Evolutionary conservation across 768 basidiomycete genomes (phyloP).

Genomic region (Suillus discolor): DNA sequence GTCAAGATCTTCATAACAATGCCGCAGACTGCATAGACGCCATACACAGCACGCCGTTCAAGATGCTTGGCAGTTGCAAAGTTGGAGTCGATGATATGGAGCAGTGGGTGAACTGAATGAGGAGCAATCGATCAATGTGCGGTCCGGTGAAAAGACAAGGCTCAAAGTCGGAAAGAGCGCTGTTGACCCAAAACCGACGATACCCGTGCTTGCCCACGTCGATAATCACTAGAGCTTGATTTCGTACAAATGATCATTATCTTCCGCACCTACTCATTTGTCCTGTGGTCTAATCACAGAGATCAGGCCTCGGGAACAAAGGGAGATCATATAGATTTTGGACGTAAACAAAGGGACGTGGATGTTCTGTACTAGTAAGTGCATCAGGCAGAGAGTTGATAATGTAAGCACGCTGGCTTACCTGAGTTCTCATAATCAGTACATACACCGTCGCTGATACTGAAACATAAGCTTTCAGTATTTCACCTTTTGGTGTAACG

Average conservation of each 20-base stretch:
- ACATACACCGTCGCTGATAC: too few relatives aligned
- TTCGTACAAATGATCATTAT: neutral
- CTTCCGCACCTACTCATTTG: neutral
- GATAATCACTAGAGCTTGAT: neutral
- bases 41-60: too few relatives aligned
- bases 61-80: too few relatives aligned
- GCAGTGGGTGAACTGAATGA: too few relatives aligned
- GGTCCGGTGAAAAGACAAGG: too few relatives aligned
- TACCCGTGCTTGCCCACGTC: neutral
- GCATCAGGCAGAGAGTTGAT: neutral
- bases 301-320: neutral
- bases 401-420: too few relatives aligned
- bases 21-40: too few relatives aligned
- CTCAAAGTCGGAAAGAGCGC: too few relatives aligned
- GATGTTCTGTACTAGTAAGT: neutral
- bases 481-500: too few relatives aligned
- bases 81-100: neutral
- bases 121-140: too few relatives aligned
- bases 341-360: neutral
- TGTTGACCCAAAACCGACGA: neutral
- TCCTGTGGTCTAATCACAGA: neutral
- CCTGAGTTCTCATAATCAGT: too few relatives aligned
- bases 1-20: neutral
- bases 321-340: neutral
- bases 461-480: too few relatives aligned